A percentile compares a stretch with the other conserved stretches of the same genome.
phyloP scores from a whole-genome alignment of 805 yeast species.

The Cyberlindnera euphorbiiphila region DNA sequence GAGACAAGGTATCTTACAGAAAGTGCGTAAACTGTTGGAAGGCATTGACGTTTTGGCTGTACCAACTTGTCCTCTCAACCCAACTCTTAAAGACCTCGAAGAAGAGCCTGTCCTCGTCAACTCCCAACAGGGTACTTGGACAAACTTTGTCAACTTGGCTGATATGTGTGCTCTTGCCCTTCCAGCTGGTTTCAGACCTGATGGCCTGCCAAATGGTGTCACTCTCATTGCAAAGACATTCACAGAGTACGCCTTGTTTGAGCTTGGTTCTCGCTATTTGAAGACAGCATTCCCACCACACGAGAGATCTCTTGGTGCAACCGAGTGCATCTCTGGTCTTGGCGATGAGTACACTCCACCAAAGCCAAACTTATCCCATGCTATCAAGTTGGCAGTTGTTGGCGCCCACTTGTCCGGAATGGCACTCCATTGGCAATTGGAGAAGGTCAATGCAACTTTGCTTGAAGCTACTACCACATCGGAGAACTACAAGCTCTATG shows the following conservation, averaged over 20 bases:
- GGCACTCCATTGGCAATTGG: conserved; percentile 92
- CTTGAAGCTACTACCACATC: conserved; percentile 67
- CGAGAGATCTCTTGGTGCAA: conserved; percentile 57
- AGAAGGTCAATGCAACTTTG: conserved; percentile 74
- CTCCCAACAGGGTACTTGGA: conserved; percentile 96
- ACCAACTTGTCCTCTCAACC: conserved; percentile 93
- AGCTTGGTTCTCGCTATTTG: conserved; percentile 73
- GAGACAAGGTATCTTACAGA: conserved; percentile 74
- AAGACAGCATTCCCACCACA: conserved; percentile 39
- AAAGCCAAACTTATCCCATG: conserved; percentile 38
- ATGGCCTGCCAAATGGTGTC: conserved; percentile 88
- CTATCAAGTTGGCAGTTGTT: conserved; percentile 74
- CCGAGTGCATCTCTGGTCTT: conserved; percentile 28
- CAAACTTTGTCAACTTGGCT: conserved; percentile 92
- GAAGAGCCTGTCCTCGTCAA: conserved; percentile 79
- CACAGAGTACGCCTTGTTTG: conserved; percentile 84
- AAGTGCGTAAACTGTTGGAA: conserved; percentile 49
- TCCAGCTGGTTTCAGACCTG: conserved; percentile 85
- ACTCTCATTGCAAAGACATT: conserved; percentile 79
- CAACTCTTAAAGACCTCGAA: conserved; percentile 68
- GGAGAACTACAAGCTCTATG: conserved; percentile 68
- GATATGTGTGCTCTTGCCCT: conserved; percentile 89
- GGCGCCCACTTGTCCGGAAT: conserved; percentile 92
- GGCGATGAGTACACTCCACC: conserved; percentile 43
- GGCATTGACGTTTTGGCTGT: conserved; percentile 75